Evolutionary conservation across 441 rosid species (phyloP).

Genomic region (Populus trichocarpa): DNA sequence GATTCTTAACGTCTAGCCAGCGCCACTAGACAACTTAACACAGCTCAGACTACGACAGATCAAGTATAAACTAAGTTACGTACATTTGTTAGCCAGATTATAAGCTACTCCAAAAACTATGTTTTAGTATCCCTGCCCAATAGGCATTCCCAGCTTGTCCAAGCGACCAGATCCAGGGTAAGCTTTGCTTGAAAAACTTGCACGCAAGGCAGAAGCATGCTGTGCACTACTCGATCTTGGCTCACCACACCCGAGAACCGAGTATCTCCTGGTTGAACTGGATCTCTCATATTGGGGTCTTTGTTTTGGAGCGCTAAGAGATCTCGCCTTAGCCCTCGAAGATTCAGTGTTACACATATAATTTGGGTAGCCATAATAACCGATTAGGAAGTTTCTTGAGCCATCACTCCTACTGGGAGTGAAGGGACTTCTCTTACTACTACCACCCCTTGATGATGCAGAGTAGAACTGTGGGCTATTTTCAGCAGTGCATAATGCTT

Average conservation of each 20-base stretch:
- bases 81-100: constrained; percentile 17
- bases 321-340: constrained; percentile 75
- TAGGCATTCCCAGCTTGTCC: constrained; percentile 84
- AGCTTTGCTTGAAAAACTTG: constrained; percentile 65
- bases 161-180: constrained; percentile 94
- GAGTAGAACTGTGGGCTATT: constrained; percentile 71
- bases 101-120: constrained; percentile 5
- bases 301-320: constrained; percentile 78
- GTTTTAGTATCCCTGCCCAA: constrained; percentile 49
- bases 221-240: constrained; percentile 41
- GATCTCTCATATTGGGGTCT: constrained; percentile 70
- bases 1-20: not conserved
- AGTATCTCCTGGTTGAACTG: constrained; percentile 54
- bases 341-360: constrained; percentile 92
- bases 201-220: constrained; percentile 47
- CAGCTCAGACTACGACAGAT: not conserved
- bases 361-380: constrained; percentile 67
- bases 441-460: constrained; percentile 56
- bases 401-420: constrained; percentile 66
- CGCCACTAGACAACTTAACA: not conserved
- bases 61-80: not conserved
- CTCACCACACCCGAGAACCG: constrained; percentile 42
- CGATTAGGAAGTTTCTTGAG: constrained; percentile 46
- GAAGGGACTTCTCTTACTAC: constrained; percentile 55
- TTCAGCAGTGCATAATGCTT: constrained; percentile 56